Conservation (phyloP, 2,329 filamentous ascomycete species). For the Cytospora piceae region DNA sequence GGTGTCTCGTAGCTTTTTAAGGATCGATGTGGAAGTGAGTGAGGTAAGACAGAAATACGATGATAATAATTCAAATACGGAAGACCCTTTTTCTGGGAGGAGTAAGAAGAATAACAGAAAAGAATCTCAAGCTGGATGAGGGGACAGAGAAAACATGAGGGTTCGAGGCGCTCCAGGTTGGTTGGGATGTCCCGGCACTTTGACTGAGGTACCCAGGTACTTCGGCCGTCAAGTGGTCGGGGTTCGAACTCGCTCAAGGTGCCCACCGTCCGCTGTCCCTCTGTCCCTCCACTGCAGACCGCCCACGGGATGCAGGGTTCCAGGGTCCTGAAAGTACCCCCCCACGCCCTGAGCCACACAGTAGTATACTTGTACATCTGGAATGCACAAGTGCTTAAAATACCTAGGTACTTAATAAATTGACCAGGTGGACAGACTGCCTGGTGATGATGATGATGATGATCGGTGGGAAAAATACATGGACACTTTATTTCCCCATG, state of each 20-base stretch:
- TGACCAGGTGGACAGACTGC: background rate
- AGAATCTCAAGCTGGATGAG: background rate
- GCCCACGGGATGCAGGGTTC: constrained; percentile 1
- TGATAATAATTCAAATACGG: no score
- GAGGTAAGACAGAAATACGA: background rate
- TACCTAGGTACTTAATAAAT: no score
- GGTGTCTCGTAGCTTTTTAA: background rate
- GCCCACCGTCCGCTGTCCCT: background rate
- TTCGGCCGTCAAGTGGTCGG: background rate
- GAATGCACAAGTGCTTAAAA: background rate
- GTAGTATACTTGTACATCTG: background rate
- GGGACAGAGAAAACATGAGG: background rate
- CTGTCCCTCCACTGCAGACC: background rate
- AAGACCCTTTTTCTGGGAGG: background rate
- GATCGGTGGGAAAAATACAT: background rate
- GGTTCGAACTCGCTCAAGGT: background rate
- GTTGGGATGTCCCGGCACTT: background rate
- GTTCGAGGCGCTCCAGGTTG: background rate
- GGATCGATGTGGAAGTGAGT: background rate
- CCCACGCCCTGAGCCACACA: background rate
- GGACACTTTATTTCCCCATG: background rate
- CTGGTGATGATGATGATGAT: background rate
- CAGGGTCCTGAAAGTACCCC: background rate
- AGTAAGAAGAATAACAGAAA: background rate
- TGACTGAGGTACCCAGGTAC: background rate